A percentile compares a stretch with the other conserved stretches of the same genome.
Conservation (phyloP, 164 flowering plant genomes). For the Saururus chinensis region DNA sequence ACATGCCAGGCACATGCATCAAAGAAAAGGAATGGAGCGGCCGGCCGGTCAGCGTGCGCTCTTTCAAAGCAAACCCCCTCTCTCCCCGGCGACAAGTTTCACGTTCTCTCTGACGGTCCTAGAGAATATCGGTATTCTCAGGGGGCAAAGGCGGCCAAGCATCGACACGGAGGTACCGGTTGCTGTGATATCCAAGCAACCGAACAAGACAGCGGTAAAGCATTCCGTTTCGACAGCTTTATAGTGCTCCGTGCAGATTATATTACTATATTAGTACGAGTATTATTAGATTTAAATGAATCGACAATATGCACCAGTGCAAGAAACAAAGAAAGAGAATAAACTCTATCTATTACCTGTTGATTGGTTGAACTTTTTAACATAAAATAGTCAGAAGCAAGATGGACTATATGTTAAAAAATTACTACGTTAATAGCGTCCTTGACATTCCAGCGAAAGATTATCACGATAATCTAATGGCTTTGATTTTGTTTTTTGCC, state of each 20-base stretch:
- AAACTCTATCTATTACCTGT: not conserved
- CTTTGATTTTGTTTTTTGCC: not conserved
- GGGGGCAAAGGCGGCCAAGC: not conserved
- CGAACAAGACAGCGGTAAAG: not conserved
- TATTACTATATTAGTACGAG: not conserved
- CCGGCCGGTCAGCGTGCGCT: slow-evolving; percentile 3
- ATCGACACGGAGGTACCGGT: not conserved
- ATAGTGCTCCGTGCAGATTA: slow-evolving; percentile 7
- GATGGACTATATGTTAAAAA: too few species aligned
- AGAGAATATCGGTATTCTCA: slow-evolving; percentile 12
- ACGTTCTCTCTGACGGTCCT: slow-evolving; percentile 14
- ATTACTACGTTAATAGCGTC: too few species aligned
- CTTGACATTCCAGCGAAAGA: not conserved
- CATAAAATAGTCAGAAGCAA: not conserved
- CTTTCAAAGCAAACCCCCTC: not conserved
- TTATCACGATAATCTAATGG: not conserved
- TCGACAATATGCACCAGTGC: not conserved
- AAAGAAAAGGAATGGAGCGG: slow-evolving; percentile 1
- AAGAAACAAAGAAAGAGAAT: not conserved
- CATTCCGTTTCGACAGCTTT: slow-evolving; percentile 11
- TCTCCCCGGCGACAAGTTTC: slow-evolving; percentile 9
- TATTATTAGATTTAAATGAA: not conserved
- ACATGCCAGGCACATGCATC: slow-evolving; percentile 5
- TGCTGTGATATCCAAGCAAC: slow-evolving; percentile 4
- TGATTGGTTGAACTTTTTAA: not conserved